Evolutionary conservation across 2,329 filamentous ascomycete species (phyloP), one percentile per base, ranked within the genome.

Genomic region (Neofusicoccum umdonicola): DNA sequence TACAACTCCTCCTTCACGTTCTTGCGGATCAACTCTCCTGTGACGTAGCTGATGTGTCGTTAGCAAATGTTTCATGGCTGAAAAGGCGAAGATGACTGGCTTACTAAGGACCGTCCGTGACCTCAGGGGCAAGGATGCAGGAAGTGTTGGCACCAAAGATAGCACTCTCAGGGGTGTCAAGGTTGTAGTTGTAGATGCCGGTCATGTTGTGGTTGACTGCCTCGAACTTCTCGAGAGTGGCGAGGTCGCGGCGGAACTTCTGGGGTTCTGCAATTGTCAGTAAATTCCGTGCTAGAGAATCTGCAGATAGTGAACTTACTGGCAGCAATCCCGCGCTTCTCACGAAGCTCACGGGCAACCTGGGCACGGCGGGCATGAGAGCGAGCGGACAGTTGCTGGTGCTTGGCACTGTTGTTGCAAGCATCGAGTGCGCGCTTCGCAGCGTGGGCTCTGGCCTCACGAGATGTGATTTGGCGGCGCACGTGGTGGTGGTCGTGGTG

Each of bases 1-100:
- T 64, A 64, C 70, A 85, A 76, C 15, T 75, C 74, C 51, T 85
- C 82, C 12, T 74, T 77, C 37, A 86, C 72, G 67, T 86, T 75
- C 35, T 76, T 67, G 34, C 84, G 80, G 64, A 87, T 72, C 58
- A 80, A 77, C 70, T 86, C 83, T 34, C 84, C 84, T n/a, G 75
- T 70, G 58, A 86, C 81, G 71, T 73, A 77, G 51, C 41, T 47
- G 9, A 17, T 44, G 6, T 19, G 9, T 3, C 9, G 8, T 19
- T 19, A 27, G 41, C 22, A 58, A 12, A 27, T 13, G 5, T 27
- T 41, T 12, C n/a, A 4, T 35, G 15, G 17, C 5, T 4, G 3
- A 12, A 51, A 51, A 3, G 13, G n/a, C 5, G 2, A 35, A n/a
- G 67, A 51, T 2, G 13, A 19, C 13, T 5, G 3, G 47, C 56